Percentiles rank a stretch among this genome's conserved stretches.
These are phyloP conservation scores for Colletotrichum higginsianum DNA, from an alignment of 2,329 filamentous ascomycete species.

Conservation along the genomic window DNA sequence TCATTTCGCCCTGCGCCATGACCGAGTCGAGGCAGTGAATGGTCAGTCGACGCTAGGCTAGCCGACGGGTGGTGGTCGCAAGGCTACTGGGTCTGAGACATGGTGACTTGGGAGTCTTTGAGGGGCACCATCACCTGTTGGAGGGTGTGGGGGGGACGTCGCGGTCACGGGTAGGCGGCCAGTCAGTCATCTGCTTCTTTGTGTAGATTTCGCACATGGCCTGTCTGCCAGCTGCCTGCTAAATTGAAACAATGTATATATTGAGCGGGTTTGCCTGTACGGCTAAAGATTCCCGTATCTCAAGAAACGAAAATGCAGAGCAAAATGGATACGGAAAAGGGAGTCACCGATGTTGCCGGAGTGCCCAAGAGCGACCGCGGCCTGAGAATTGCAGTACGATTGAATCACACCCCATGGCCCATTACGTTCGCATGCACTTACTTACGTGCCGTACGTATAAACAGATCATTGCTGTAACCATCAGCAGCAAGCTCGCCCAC, in stretches of 20 bases:
- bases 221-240: slow-evolving; percentile 10
- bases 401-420: not conserved
- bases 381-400: slow-evolving; percentile 31
- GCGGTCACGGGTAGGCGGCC: slow-evolving; percentile 33
- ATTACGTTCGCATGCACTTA: not conserved
- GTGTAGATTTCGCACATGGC: slow-evolving; percentile 7
- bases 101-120: slow-evolving; percentile 18
- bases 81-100: slow-evolving; percentile 31
- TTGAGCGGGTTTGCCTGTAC: not conserved
- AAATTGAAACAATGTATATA: slow-evolving; percentile 20
- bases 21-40: slow-evolving; percentile 15
- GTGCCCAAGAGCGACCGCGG: slow-evolving; percentile 33
- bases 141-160: slow-evolving; percentile 16
- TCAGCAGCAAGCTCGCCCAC: slow-evolving; percentile 34
- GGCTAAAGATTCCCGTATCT: not conserved
- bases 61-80: slow-evolving; percentile 19
- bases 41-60: slow-evolving; percentile 36
- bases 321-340: slow-evolving; percentile 26
- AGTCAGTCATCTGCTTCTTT: slow-evolving; percentile 39
- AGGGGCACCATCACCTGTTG: slow-evolving; percentile 30
- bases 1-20: slow-evolving; percentile 1
- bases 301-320: not conserved
- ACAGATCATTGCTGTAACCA: slow-evolving; percentile 28
- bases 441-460: slow-evolving; percentile 12
- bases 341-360: slow-evolving; percentile 19